These are phyloP conservation scores for Penicillium pulvis DNA, from an alignment of 495 filamentous ascomycete genomes.

Conservation along the genomic window DNA sequence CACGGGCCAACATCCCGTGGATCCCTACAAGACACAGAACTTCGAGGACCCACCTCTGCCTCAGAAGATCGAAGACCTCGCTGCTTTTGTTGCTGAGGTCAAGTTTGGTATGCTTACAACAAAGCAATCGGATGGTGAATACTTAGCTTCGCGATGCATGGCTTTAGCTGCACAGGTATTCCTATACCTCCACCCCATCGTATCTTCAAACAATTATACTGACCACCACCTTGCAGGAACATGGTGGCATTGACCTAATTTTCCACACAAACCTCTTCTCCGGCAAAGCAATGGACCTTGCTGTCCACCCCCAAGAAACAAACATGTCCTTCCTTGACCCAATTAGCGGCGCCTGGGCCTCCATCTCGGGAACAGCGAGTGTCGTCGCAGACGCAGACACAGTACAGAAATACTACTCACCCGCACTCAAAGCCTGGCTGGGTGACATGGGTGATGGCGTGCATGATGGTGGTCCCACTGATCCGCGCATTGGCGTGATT, in stretches of 20 bases:
- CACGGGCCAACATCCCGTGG: slow-evolving; percentile 61
- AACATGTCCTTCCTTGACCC: slow-evolving; percentile 85
- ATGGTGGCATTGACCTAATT: slow-evolving; percentile 78
- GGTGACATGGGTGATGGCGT: slow-evolving; percentile 88
- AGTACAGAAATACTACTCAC: slow-evolving; percentile 77
- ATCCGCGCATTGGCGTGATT: slow-evolving; percentile 71
- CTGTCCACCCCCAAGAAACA: slow-evolving; percentile 65
- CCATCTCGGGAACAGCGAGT: slow-evolving; percentile 69
- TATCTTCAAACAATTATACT: background rate
- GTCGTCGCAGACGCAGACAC: slow-evolving; percentile 67
- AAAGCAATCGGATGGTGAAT: slow-evolving; percentile 66
- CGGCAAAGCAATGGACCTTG: slow-evolving; percentile 85
- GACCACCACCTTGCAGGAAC: slow-evolving; percentile 54
- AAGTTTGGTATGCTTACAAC: slow-evolving; percentile 85
- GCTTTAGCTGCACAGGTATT: slow-evolving; percentile 79
- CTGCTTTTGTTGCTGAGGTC: slow-evolving; percentile 62
- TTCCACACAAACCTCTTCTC: slow-evolving; percentile 95
- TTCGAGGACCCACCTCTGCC: slow-evolving; percentile 60
- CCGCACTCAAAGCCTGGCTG: slow-evolving; percentile 79
- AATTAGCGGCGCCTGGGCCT: slow-evolving; percentile 73
- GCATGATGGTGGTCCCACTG: slow-evolving; percentile 79
- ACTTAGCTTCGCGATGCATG: slow-evolving; percentile 84
- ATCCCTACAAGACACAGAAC: slow-evolving; percentile 83
- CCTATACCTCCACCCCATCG: background rate
- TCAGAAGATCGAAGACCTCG: slow-evolving; percentile 78